Percentiles rank a stretch among this genome's conserved stretches.
Evolutionary conservation across 2,329 filamentous ascomycete species (phyloP).

Genomic region (Emergomyces pasteurianus): DNA sequence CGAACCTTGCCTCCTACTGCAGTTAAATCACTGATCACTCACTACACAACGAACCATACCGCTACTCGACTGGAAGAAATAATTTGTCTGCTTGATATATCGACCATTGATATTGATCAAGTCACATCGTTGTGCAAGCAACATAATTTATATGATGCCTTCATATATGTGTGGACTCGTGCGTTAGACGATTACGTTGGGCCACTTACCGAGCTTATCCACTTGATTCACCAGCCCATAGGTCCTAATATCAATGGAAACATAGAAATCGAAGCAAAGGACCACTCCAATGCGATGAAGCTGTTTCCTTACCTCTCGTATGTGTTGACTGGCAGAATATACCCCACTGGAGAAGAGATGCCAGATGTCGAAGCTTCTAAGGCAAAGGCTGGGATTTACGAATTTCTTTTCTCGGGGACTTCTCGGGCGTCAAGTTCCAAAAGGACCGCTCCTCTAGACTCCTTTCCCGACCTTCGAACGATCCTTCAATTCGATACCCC

Average conservation of each 20-base stretch:
- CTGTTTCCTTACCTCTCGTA: slow-evolving; percentile 94
- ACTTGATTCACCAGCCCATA: slow-evolving; percentile 23
- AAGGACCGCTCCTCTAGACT: slow-evolving; percentile 41
- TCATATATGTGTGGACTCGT: slow-evolving; percentile 95
- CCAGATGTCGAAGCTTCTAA: slow-evolving; percentile 57
- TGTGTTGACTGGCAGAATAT: slow-evolving; percentile 76
- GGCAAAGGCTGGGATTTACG: slow-evolving; percentile 82
- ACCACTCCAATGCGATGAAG: slow-evolving; percentile 61
- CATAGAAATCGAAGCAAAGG: slow-evolving; percentile 45
- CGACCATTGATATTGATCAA: slow-evolving; percentile 87
- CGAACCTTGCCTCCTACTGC: slow-evolving; percentile 65
- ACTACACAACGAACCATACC: slow-evolving; percentile 66
- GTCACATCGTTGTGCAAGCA: slow-evolving; percentile 83
- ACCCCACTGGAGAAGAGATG: slow-evolving; percentile 71
- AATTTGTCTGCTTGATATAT: slow-evolving; percentile 82
- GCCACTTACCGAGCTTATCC: slow-evolving; percentile 70
- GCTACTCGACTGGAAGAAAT: slow-evolving; percentile 80
- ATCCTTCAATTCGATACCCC: slow-evolving; percentile 81
- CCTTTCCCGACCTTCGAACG: slow-evolving; percentile 74
- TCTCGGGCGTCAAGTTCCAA: slow-evolving; percentile 46
- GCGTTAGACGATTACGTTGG: slow-evolving; percentile 82
- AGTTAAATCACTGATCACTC: slow-evolving; percentile 71
- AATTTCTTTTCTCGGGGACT: slow-evolving; percentile 82
- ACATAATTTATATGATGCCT: slow-evolving; percentile 82
- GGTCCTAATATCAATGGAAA: slow-evolving; percentile 21